Percentiles rank a stretch among this genome's conserved stretches.
phyloP scores from a whole-genome alignment of 73 alveolate species.

The Tetrahymena elliotti region DNA sequence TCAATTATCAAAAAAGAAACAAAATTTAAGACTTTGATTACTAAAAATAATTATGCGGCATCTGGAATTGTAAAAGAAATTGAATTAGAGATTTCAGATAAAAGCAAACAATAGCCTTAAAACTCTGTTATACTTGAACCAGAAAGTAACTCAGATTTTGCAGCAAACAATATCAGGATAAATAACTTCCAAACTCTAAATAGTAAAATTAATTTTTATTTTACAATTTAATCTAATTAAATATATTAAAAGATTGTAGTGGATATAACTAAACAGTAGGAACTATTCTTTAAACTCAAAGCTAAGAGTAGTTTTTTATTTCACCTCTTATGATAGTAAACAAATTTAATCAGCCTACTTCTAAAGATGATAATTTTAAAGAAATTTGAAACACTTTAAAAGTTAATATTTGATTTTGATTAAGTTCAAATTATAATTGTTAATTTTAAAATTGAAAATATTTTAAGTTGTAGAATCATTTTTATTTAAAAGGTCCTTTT shows the following conservation, averaged over 20 bases:
- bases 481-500: too few species aligned
- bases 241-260: background rate
- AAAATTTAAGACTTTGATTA: background rate
- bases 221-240: too few species aligned
- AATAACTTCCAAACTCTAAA: background rate
- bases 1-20: background rate
- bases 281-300: background rate
- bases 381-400: too few species aligned
- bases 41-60: background rate
- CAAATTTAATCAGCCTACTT: too few species aligned
- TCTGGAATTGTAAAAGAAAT: background rate
- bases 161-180: background rate
- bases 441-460: too few species aligned
- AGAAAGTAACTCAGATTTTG: background rate
- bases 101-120: too few species aligned
- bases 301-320: background rate
- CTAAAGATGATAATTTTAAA: too few species aligned
- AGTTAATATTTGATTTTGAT: too few species aligned
- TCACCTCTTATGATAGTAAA: too few species aligned
- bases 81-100: background rate
- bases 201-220: background rate
- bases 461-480: too few species aligned
- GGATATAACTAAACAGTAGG: background rate
- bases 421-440: too few species aligned
- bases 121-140: background rate